Evolutionary conservation across 164 flowering plant genomes (phyloP), one percentile per base, ranked within the genome.

Genomic region (Protea cynaroides): DNA sequence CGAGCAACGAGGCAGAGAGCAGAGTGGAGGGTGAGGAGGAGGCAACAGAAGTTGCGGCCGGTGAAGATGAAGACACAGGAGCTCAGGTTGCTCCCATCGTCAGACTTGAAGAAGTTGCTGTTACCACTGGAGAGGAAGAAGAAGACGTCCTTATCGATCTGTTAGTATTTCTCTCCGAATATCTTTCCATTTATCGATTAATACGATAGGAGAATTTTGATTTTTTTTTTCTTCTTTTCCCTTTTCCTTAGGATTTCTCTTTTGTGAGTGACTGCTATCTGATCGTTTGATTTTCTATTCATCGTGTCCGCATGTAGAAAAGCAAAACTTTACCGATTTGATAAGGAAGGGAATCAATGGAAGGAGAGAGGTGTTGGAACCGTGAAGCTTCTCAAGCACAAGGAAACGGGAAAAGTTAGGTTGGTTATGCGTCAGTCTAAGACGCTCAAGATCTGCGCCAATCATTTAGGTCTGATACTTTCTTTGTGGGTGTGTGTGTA

Each of bases 51-150:
- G 68, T 74, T 7, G 75, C 77, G 37, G 81, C 64, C 8, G 97
- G 49, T 15, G 49, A 88, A 7, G 97, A 90, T 11, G 97, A 91
- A 63, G 96, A 89, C 65, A 89, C 96, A 51, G 97, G 97, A 38
- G 97, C 96, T 7, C 89, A 85, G 65, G 81, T 91, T 18, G 90
- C 96, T 9, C 98, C 98, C 25, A 87, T 92, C 70, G 81, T 87
- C 49, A 82, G 56, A 72, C 95, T 92, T 40, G 91, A 90, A 72
- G 95, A 84, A 66, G 97, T 90, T 34, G 78, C 89, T 56, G 88
- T 90, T 64, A 71, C 86, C 58, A 88, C 93, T 53, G 97, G 95
- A 8, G 97, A 90, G 67, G 97, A 90, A 63, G 71, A 85, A 13
- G 97, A 90, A 72, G 83, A 80, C 24, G 69, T 80, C 8, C 72